Evolutionary conservation across 2,329 filamentous ascomycete genomes (phyloP).

Genomic region (Cryphonectria parasitica): DNA sequence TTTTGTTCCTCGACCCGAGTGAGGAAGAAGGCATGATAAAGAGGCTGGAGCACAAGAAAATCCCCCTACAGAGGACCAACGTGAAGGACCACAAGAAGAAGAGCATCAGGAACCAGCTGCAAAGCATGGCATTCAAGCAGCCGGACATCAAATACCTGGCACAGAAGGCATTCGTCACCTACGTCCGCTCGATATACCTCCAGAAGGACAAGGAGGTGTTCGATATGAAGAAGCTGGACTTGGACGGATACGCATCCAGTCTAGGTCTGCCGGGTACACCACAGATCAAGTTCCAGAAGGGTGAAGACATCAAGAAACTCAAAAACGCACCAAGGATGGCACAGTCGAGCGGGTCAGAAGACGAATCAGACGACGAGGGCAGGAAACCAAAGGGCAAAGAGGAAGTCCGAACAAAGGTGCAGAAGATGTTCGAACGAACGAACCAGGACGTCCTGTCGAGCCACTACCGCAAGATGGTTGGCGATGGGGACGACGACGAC

Average conservation of each 20-base stretch:
- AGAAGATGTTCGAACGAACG: conserved; percentile 95
- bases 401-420: conserved; percentile 88
- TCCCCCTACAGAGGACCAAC: conserved; percentile 84
- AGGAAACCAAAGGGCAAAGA: conserved; percentile 65
- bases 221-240: conserved; percentile 76
- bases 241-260: conserved; percentile 85
- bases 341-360: conserved; percentile 67
- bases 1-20: conserved; percentile 88
- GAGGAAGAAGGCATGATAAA: conserved; percentile 93
- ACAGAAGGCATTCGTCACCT: conserved; percentile 94
- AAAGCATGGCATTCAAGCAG: conserved; percentile 95
- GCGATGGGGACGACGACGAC: conserved; percentile 45
- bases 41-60: conserved; percentile 83
- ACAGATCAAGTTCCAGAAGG: conserved; percentile 90
- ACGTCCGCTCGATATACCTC: conserved; percentile 80
- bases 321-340: conserved; percentile 82
- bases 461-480: conserved; percentile 88
- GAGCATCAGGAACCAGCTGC: conserved; percentile 80
- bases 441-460: conserved; percentile 96
- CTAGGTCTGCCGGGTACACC: conserved; percentile 89
- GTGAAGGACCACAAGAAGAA: conserved; percentile 88
- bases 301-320: conserved; percentile 80
- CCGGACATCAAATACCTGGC: conserved; percentile 92
- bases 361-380: conserved; percentile 51
- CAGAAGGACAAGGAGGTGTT: conserved; percentile 94